Percentiles rank a stretch among this genome's conserved stretches.
Conservation (phyloP, 768 basidiomycete genomes). For the Leucocoprinus sp. region DNA sequence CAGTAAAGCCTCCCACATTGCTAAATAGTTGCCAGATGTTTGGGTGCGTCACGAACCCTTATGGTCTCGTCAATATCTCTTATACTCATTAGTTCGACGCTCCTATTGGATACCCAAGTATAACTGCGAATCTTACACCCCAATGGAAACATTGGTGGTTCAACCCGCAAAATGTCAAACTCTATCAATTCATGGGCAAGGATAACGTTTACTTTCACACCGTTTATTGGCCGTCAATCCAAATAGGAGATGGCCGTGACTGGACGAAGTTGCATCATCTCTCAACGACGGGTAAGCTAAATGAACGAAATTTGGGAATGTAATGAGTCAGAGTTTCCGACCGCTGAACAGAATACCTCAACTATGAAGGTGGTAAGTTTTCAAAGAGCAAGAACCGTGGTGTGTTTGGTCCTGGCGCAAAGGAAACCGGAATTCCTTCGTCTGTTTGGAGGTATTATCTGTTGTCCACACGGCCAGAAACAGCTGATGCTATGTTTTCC, state of each 20-base stretch:
- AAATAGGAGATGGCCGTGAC: conserved; percentile 79
- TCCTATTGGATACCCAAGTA: conserved; percentile 93
- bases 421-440: conserved; percentile 85
- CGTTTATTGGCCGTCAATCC: conserved; percentile 86
- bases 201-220: conserved; percentile 99
- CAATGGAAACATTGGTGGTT: conserved; percentile 99
- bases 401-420: conserved; percentile 92
- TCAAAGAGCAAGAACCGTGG: conserved; percentile 96
- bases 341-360: conserved; percentile 70
- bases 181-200: conserved; percentile 99
- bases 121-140: conserved; percentile 89
- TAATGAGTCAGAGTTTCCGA: neutral
- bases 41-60: conserved; percentile 55
- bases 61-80: conserved; percentile 6
- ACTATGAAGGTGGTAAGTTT: conserved; percentile 98
- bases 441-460: conserved; percentile 98
- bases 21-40: conserved; percentile 50
- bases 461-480: conserved; percentile 87
- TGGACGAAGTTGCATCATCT: conserved; percentile 96
- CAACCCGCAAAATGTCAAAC: conserved; percentile 76
- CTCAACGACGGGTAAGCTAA: conserved; percentile 77
- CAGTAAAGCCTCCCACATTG: neutral
- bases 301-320: neutral
- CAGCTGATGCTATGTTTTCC: conserved; percentile 90
- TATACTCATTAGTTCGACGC: conserved; percentile 76